These are phyloP conservation scores for Colletotrichum tanaceti DNA, from an alignment of 2,329 filamentous ascomycete genomes.

Conservation along the genomic window DNA sequence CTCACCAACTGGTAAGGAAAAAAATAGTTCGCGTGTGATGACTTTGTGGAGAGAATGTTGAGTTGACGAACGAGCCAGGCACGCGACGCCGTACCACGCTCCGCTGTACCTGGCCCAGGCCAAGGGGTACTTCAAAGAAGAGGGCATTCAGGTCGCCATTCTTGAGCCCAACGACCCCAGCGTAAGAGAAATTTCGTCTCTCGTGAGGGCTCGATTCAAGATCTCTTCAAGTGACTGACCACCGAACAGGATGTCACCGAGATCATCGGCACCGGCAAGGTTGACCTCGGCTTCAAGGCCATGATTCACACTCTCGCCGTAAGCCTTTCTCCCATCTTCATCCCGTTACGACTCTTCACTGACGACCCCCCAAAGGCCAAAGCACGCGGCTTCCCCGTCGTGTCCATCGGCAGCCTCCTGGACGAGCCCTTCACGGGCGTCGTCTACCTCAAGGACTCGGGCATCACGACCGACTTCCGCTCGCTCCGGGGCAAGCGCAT, in stretches of 20 bases:
- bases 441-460: conserved; percentile 79
- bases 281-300: conserved; percentile 83
- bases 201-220: too few relatives aligned
- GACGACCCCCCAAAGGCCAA: conserved; percentile 66
- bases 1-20: conserved; percentile 80
- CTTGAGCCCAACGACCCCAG: conserved; percentile 82
- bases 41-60: too few relatives aligned
- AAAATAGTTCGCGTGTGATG: too few relatives aligned
- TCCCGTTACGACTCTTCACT: background rate
- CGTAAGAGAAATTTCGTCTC: conserved; percentile 51
- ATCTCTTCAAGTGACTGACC: background rate
- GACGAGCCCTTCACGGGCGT: conserved; percentile 85
- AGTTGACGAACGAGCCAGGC: conserved; percentile 61
- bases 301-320: conserved; percentile 86
- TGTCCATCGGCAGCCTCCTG: conserved; percentile 78
- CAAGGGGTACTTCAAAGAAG: conserved; percentile 79
- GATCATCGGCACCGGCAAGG: conserved; percentile 80
- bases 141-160: conserved; percentile 81
- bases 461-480: conserved; percentile 80
- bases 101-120: conserved; percentile 81
- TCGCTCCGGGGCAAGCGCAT: conserved; percentile 81
- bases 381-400: conserved; percentile 78
- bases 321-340: conserved; percentile 43
- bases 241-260: conserved; percentile 76
- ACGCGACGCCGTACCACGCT: conserved; percentile 84